Base-by-base conservation (phyloP, 371 early-diverging fungal species). In the Pancytospora philotis region DNA sequence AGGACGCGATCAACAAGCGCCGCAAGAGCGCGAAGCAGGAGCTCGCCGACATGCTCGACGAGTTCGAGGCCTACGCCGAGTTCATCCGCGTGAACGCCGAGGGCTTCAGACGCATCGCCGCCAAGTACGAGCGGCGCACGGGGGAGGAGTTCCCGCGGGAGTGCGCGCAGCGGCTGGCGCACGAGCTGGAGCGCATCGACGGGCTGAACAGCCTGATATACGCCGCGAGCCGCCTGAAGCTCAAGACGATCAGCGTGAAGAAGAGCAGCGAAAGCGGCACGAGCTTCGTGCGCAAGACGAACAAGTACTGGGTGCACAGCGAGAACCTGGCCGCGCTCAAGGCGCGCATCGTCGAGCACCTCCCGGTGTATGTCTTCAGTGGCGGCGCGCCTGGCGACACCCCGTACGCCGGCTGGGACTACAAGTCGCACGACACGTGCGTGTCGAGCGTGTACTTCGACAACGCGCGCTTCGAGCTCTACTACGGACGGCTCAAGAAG, bases 241-340 rank as follows among this genome's bases (percentile, higher is more conserved):
- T 72, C 16, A 71, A 53, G 6, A 51, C 60, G 37, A 10, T 25
- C 34, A 39, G 70, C 31, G 6, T 61, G 2, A 71, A 71, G 13
- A 38, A 3, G 10, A 58, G 68, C 22, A 62, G 61, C 22, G 52
- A 64, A 49, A 39, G 32, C 16, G 60, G 49, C 28, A 66, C 50
- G 22, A 60, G 45, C 36, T 81, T 81, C 73, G 62, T 81, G 53
- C 32, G 82, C 59, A 73, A 77, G 45, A 85, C 85, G 8, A 76
- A 76, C n/a, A 85, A 95, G 82, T 97, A 94, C 80, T 97, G 98
- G 98, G 89, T 97, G 16, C 71, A 70, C 61, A 72, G 38, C 77
- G 95, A 95, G 77, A 93, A 97, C 78, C 88, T 97, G 49, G 89
- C 89, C 59, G 92, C 93, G 76, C 86, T 97, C 71, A 90, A 93